Evolutionary conservation across 2,329 filamentous ascomycete species (phyloP), one percentile per base, ranked within the genome.

Genomic region (Zymoseptoria tritici): DNA sequence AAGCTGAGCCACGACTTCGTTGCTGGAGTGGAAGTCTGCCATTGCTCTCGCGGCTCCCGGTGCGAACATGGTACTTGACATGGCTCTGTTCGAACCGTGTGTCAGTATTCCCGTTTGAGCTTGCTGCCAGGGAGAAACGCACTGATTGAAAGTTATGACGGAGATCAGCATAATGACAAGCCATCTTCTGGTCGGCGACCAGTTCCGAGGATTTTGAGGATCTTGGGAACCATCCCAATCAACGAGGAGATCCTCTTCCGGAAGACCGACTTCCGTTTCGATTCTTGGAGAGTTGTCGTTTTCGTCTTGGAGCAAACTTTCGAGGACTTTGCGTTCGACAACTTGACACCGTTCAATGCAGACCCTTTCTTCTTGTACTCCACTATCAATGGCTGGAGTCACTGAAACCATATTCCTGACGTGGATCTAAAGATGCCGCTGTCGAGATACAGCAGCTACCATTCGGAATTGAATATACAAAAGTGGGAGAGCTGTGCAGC

Each of bases 151-250:
- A n/a, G 42, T 57, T 4, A 57, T 50, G 42, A 21, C 55, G 6
- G 42, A 49, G 55, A 49, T 51, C 46, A 57, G 46, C 21, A 49
- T 26, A 2, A 51, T 21, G 3, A 50, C 31, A 11, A 49, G n/a
- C 42, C 49, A 57, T 31, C 26, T 50, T 46, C 26, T 57, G 16
- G 13, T 26, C 11, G 36, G 8, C 22, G 21, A 66, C 84, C 85
- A 88, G 68, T 88, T 88, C 63, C 81, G 72, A 0, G 85, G 85
- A 60, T 86, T 85, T 42, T 77, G 72, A 0, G 80, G 80, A 53
- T 73, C 70, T 57, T 82, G 72, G 0, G 80, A 78, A 0, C 81
- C 79, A 63, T 86, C 82, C 82, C 84, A 88, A 52, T 52, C 50
- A 46, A 46, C 36, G 6, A 46, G 11, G 16, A 46, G 36, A 46